phyloP scores from a whole-genome alignment of 768 basidiomycete species.

The Hericium coralloides region DNA sequence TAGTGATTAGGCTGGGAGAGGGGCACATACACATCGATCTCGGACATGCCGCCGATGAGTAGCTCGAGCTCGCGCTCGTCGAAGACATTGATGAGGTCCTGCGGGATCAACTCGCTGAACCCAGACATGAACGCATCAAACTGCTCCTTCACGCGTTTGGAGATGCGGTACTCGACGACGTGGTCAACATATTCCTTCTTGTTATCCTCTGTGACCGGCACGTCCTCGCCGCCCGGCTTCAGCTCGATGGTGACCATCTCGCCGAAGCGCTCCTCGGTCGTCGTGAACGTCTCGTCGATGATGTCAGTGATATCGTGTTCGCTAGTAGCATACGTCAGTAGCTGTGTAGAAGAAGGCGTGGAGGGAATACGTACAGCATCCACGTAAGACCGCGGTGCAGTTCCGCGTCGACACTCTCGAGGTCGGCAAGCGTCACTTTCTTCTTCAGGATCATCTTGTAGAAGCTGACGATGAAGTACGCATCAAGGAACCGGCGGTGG shows the following conservation, averaged over 20 bases:
- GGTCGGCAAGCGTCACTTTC: conserved; percentile 87
- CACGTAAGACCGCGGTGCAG: conserved; percentile 91
- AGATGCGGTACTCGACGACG: conserved; percentile 96
- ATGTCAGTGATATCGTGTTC: conserved; percentile 98
- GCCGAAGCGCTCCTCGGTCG: conserved; percentile 95
- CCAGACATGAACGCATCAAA: conserved; percentile 99
- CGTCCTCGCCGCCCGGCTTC: conserved; percentile 77
- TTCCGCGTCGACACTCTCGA: conserved; percentile 96
- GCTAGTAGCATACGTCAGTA: conserved; percentile 31
- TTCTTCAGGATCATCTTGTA: conserved; percentile 99
- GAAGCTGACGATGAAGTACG: conserved; percentile 98
- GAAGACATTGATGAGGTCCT: conserved; percentile 96
- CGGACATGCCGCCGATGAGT: conserved; percentile 98
- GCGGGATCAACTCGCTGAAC: conserved; percentile 98
- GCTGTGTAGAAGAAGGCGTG: background rate
- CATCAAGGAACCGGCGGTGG: conserved; percentile 97
- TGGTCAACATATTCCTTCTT: conserved; percentile 97
- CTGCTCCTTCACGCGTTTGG: conserved; percentile 94
- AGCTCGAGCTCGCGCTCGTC: conserved; percentile 97
- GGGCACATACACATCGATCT: conserved; percentile 89
- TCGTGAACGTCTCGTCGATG: conserved; percentile 96
- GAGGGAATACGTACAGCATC: conserved; percentile 75
- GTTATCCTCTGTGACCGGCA: conserved; percentile 92
- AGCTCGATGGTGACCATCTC: conserved; percentile 97
- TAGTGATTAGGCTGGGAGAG: background rate